Conservation (phyloP, 2,329 filamentous ascomycete genomes). For the Colletotrichum caudatum region DNA sequence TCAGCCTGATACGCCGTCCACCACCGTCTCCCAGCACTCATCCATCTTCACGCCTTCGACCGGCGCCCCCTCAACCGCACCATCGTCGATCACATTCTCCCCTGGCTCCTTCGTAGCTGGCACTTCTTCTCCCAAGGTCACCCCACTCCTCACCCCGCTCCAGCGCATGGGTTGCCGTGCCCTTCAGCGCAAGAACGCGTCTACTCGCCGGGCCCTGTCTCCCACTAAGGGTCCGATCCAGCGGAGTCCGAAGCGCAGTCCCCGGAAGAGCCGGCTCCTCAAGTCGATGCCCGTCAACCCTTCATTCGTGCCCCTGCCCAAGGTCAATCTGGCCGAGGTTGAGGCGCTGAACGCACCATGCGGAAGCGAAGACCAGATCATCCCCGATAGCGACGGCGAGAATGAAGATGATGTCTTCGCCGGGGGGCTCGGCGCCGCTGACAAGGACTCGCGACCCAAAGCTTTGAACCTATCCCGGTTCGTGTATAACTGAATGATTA, state of each 20-base stretch:
- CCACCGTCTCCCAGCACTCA: constrained; percentile 48
- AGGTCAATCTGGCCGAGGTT: constrained; percentile 65
- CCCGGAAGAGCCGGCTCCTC: constrained; percentile 43
- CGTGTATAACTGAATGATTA: constrained; percentile 51
- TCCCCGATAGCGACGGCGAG: constrained; percentile 65
- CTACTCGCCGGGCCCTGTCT: constrained; percentile 44
- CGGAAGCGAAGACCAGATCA: constrained; percentile 70
- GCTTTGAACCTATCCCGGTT: constrained; percentile 63
- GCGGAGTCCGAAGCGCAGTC: constrained; percentile 42
- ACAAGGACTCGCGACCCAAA: constrained; percentile 47
- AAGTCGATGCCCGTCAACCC: constrained; percentile 61
- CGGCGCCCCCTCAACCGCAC: constrained; percentile 54
- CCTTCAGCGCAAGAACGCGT: constrained; percentile 48
- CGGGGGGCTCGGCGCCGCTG: constrained; percentile 43
- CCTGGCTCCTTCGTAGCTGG: constrained; percentile 46
- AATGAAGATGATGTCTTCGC: constrained; percentile 53
- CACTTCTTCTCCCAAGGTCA: constrained; percentile 57
- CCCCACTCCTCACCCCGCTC: constrained; percentile 62
- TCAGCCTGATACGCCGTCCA: constrained; percentile 49
- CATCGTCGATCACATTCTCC: constrained; percentile 58
- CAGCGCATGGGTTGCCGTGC: constrained; percentile 66
- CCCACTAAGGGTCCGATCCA: constrained; percentile 39
- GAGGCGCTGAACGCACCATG: constrained; percentile 60
- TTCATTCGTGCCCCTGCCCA: constrained; percentile 66
- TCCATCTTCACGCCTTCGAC: constrained; percentile 47